Conservation (phyloP, 2,329 filamentous ascomycete species). For the Thermoascus crustaceus region DNA sequence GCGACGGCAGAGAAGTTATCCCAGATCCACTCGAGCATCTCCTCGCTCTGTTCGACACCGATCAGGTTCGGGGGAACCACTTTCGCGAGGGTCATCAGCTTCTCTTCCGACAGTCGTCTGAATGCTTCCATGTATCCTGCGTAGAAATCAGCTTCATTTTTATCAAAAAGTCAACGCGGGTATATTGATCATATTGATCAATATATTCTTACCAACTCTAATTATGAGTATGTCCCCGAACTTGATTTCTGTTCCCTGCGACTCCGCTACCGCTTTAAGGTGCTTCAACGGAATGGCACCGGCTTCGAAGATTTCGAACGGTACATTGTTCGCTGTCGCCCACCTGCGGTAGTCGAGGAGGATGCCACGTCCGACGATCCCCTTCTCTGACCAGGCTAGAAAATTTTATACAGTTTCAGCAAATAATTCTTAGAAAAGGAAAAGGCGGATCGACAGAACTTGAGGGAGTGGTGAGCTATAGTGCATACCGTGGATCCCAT, state of each 20-base stretch:
- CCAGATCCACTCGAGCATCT: constrained; percentile 1
- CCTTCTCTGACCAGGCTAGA: background rate
- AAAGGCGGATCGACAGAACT: too few relatives aligned
- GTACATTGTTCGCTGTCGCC: background rate
- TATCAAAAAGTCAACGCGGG: background rate
- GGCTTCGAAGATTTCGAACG: background rate
- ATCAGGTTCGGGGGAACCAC: background rate
- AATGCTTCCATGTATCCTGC: constrained; percentile 2
- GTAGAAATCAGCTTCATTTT: background rate
- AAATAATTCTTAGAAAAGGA: too few relatives aligned
- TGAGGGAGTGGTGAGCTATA: background rate
- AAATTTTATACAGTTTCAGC: too few relatives aligned
- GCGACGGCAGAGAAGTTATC: background rate
- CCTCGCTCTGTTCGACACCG: background rate
- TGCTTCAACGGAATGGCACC: background rate
- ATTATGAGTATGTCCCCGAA: constrained; percentile 1
- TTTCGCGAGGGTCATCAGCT: background rate
- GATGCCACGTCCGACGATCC: background rate
- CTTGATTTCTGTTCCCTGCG: background rate
- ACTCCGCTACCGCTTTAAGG: constrained; percentile 1
- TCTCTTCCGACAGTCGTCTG: background rate
- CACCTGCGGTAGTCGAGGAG: constrained; percentile 1
- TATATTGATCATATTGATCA: background rate
- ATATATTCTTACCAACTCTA: background rate
- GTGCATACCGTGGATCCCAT: constrained; percentile 12